A percentile compares a stretch with the other conserved stretches of the same genome.
These are phyloP conservation scores for Wallacemonas rigidus DNA, from an alignment of 208 protist species.

Conservation along the genomic window DNA sequence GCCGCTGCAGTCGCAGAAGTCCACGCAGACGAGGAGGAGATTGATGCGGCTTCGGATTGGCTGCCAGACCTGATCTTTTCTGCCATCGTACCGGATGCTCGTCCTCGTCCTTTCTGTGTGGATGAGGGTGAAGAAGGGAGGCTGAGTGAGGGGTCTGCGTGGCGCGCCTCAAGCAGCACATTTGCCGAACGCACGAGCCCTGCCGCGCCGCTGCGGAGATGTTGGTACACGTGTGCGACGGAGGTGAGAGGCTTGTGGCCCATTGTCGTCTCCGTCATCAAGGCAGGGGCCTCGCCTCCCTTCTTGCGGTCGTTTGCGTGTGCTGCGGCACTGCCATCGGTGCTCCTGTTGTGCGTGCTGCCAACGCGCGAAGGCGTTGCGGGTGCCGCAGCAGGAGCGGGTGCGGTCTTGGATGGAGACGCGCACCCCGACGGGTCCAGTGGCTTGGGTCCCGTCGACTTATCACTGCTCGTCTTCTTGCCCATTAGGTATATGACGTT, in stretches of 20 bases:
- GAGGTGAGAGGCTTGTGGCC: constrained; percentile 2
- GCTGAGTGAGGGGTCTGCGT: not conserved
- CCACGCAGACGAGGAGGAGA: not conserved
- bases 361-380: not conserved
- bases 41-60: not conserved
- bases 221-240: constrained; percentile 20
- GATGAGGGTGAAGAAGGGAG: not conserved
- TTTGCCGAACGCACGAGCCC: constrained; percentile 15
- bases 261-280: not conserved
- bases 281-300: not conserved
- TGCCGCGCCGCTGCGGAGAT: constrained; percentile 12
- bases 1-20: not conserved
- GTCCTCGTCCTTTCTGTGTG: too few species aligned
- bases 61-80: not conserved
- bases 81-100: not conserved
- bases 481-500: not conserved
- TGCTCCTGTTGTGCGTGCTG: not conserved
- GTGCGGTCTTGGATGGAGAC: not conserved
- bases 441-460: not conserved
- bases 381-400: not conserved
- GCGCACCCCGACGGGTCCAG: not conserved
- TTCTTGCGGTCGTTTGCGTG: not conserved
- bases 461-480: constrained; percentile 10
- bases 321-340: not conserved
- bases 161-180: constrained; percentile 8